phyloP scores from a whole-genome alignment of 1,284 basidiomycete species.

The Laetiporus sulphureus region DNA sequence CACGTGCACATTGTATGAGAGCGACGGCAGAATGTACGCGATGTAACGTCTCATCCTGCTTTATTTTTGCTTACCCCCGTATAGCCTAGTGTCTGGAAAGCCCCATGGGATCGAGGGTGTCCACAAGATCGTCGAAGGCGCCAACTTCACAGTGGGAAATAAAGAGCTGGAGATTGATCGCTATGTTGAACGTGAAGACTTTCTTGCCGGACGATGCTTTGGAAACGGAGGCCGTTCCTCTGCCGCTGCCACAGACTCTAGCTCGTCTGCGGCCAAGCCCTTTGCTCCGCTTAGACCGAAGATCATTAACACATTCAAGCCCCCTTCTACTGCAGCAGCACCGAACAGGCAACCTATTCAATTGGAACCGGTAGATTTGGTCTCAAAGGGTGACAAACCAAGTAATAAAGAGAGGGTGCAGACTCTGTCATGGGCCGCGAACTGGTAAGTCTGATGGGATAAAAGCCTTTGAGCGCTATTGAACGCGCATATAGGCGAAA shows the following conservation, averaged over 20 bases:
- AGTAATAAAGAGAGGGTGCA: slow-evolving; percentile 7
- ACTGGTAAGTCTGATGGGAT: slow-evolving; percentile 49
- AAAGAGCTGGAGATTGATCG: slow-evolving; percentile 71
- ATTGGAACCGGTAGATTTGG: slow-evolving; percentile 36
- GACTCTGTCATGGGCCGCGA: slow-evolving; percentile 55
- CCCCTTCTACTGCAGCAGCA: too few relatives aligned
- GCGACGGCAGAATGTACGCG: slow-evolving; percentile 49
- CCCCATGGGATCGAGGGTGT: slow-evolving; percentile 28
- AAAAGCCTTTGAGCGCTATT: too few relatives aligned
- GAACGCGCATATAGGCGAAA: slow-evolving; percentile 53
- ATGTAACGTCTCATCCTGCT: neutral
- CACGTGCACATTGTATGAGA: slow-evolving; percentile 50
- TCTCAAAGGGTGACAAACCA: slow-evolving; percentile 16
- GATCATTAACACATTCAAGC: slow-evolving; percentile 24
- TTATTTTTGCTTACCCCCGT: neutral
- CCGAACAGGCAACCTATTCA: slow-evolving; percentile 26
- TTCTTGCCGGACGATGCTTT: slow-evolving; percentile 60
- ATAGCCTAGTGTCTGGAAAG: slow-evolving; percentile 22
- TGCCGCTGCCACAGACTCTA: slow-evolving; percentile 15
- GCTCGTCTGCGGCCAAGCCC: slow-evolving; percentile 30
- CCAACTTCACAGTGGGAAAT: slow-evolving; percentile 51
- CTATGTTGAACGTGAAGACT: slow-evolving; percentile 48
- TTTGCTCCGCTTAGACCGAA: slow-evolving; percentile 38
- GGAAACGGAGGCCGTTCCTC: slow-evolving; percentile 25
- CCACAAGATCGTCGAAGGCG: slow-evolving; percentile 37